Evolutionary conservation across 495 filamentous ascomycete species (phyloP).

Genomic region (Saxophila tyrrhenica): DNA sequence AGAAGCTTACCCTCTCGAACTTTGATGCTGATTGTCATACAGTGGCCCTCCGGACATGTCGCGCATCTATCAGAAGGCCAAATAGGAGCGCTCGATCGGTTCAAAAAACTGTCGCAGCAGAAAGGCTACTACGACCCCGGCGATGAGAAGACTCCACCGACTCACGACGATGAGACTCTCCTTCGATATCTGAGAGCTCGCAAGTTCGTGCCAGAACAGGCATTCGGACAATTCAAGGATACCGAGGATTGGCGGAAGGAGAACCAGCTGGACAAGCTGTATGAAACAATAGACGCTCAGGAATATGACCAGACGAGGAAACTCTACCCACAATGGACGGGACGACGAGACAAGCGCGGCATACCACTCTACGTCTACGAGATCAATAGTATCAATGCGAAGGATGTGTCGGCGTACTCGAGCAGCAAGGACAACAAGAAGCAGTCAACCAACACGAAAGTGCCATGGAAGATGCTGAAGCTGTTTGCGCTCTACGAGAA

Average conservation of each 20-base stretch:
- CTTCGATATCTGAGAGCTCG: slow-evolving; percentile 73
- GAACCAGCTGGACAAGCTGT: slow-evolving; percentile 42
- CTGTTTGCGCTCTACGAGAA: slow-evolving; percentile 86
- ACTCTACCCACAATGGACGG: slow-evolving; percentile 91
- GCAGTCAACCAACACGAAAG: slow-evolving; percentile 36
- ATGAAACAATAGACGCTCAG: slow-evolving; percentile 47
- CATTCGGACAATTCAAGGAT: slow-evolving; percentile 73
- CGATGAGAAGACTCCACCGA: slow-evolving; percentile 36
- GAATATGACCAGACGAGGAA: slow-evolving; percentile 68
- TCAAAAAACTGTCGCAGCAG: slow-evolving; percentile 55
- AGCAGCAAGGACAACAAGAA: slow-evolving; percentile 31
- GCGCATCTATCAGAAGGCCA: slow-evolving; percentile 61
- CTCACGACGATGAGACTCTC: slow-evolving; percentile 71
- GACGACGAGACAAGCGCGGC: slow-evolving; percentile 72
- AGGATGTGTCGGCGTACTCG: slow-evolving; percentile 63
- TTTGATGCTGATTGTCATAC: slow-evolving; percentile 22
- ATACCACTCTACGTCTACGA: slow-evolving; percentile 86
- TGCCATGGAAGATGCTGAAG: slow-evolving; percentile 53
- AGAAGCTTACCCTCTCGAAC: neutral
- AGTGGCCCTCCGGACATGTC: slow-evolving; percentile 49
- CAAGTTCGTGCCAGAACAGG: slow-evolving; percentile 58
- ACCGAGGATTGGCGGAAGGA: slow-evolving; percentile 79
- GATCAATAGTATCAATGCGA: slow-evolving; percentile 67
- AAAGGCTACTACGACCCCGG: slow-evolving; percentile 52
- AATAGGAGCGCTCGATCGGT: slow-evolving; percentile 49